A percentile compares a stretch with the other conserved stretches of the same genome.
Conservation (phyloP, 108 stramenopile genomes). For the Cyclotella baltica region DNA sequence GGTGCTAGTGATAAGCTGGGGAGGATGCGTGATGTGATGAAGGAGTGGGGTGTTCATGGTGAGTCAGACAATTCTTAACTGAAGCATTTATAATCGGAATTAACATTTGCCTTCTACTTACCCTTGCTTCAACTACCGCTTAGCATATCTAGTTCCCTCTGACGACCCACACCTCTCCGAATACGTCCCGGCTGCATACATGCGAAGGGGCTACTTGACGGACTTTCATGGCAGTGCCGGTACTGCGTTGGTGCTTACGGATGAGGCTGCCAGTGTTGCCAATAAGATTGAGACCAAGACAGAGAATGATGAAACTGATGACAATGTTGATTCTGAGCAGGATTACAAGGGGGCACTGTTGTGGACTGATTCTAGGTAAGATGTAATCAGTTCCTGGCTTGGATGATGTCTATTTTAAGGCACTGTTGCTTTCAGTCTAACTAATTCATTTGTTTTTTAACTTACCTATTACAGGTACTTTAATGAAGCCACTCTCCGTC, state of each 20-base stretch:
- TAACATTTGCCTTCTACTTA: not conserved
- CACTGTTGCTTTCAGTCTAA: not conserved
- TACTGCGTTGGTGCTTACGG: slow-evolving; percentile 83
- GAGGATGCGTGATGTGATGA: slow-evolving; percentile 65
- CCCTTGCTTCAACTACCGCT: not conserved
- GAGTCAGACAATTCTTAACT: slow-evolving; percentile 8
- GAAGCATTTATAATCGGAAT: not conserved
- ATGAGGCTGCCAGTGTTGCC: not conserved
- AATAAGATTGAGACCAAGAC: slow-evolving; percentile 17
- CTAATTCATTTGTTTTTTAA: not conserved
- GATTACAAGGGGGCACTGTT: slow-evolving; percentile 67
- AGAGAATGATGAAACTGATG: slow-evolving; percentile 6
- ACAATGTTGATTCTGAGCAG: no score
- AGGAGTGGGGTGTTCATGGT: slow-evolving; percentile 69
- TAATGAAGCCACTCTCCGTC: slow-evolving; percentile 88
- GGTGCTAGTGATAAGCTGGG: slow-evolving; percentile 59
- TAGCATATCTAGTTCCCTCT: slow-evolving; percentile 78
- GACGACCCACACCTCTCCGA: slow-evolving; percentile 96
- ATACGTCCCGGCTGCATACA: slow-evolving; percentile 94
- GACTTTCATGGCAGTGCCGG: slow-evolving; percentile 96
- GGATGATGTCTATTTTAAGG: not conserved
- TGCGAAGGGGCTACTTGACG: slow-evolving; percentile 86
- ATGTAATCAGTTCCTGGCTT: not conserved
- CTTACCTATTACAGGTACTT: slow-evolving; percentile 64
- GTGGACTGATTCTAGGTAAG: slow-evolving; percentile 94